Evolutionary conservation across 352 stramenopile genomes (phyloP).

Genomic region (Globisporangium cederbergense): DNA sequence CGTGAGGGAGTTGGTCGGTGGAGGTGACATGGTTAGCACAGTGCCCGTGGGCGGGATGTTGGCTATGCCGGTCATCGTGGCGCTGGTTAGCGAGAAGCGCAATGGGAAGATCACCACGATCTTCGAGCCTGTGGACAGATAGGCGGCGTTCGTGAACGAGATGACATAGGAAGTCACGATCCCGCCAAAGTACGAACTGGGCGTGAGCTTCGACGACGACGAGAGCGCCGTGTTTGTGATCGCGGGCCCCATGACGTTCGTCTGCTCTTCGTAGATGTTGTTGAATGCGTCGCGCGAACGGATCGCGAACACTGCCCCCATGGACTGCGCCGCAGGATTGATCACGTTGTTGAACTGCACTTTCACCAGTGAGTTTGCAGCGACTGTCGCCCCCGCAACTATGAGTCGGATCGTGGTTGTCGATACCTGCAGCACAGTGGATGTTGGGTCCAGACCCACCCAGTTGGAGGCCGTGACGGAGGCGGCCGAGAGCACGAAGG

Average conservation of each 20-base stretch:
- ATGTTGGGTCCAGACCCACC: slow-evolving; percentile 26
- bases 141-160: slow-evolving; percentile 44
- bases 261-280: slow-evolving; percentile 39
- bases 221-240: slow-evolving; percentile 30
- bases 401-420: slow-evolving; percentile 36
- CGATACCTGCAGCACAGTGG: slow-evolving; percentile 24
- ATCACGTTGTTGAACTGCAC: slow-evolving; percentile 48
- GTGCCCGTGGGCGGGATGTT: slow-evolving; percentile 38
- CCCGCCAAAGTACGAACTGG: slow-evolving; percentile 39
- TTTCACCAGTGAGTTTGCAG: slow-evolving; percentile 23
- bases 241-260: slow-evolving; percentile 18
- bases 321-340: slow-evolving; percentile 41
- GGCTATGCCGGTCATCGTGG: slow-evolving; percentile 19
- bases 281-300: slow-evolving; percentile 37
- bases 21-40: slow-evolving; percentile 14
- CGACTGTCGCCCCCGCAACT: slow-evolving; percentile 28
- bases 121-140: slow-evolving; percentile 29
- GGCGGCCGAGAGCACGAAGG: slow-evolving; percentile 29
- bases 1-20: slow-evolving; percentile 11
- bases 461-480: slow-evolving; percentile 24
- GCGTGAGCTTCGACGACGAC: slow-evolving; percentile 30
- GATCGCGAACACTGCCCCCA: slow-evolving; percentile 29
- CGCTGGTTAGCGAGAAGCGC: slow-evolving; percentile 30
- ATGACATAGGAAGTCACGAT: slow-evolving; percentile 36
- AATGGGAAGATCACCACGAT: slow-evolving; percentile 46